phyloP scores from a whole-genome alignment of 768 basidiomycete species.

The Tephrocybe sp. region DNA sequence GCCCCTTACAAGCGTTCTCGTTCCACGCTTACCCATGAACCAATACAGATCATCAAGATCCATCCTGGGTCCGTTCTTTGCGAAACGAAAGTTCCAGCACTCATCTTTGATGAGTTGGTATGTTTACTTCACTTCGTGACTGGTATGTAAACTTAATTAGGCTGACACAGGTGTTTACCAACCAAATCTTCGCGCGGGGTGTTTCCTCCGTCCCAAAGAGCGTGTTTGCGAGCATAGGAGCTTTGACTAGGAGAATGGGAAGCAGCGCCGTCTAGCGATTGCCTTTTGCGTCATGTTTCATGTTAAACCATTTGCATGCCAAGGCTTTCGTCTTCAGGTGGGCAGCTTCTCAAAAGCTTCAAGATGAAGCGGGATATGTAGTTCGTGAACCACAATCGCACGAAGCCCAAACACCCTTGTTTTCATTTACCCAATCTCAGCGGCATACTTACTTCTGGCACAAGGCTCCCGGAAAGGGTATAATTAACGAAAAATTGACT shows the following conservation, averaged over 20 bases:
- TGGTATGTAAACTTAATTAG: background rate
- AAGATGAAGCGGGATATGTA: no score
- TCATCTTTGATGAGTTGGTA: conserved; percentile 93
- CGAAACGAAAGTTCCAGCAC: conserved; percentile 79
- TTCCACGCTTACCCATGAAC: background rate
- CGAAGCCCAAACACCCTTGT: no score
- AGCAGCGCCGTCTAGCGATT: background rate
- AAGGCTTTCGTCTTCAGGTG: no score
- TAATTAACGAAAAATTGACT: no score
- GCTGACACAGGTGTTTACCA: conserved; percentile 65
- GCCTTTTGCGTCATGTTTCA: no score
- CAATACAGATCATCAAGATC: conserved; percentile 69
- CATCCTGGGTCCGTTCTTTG: conserved; percentile 84
- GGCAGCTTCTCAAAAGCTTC: no score
- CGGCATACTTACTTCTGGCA: no score
- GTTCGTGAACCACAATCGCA: no score
- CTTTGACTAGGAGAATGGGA: conserved; percentile 28
- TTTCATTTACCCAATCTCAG: no score
- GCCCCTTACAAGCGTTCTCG: conserved; percentile 19
- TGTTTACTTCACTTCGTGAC: conserved; percentile 23
- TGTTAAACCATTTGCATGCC: no score
- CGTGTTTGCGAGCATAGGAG: conserved; percentile 34
- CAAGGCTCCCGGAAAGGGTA: no score
- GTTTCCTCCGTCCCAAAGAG: conserved; percentile 76
- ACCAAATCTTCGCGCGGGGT: conserved; percentile 85